Percentiles rank a stretch among this genome's conserved stretches.
Evolutionary conservation across 2,329 filamentous ascomycete genomes (phyloP).

Genomic region (Pseudogymnoascus sp.): DNA sequence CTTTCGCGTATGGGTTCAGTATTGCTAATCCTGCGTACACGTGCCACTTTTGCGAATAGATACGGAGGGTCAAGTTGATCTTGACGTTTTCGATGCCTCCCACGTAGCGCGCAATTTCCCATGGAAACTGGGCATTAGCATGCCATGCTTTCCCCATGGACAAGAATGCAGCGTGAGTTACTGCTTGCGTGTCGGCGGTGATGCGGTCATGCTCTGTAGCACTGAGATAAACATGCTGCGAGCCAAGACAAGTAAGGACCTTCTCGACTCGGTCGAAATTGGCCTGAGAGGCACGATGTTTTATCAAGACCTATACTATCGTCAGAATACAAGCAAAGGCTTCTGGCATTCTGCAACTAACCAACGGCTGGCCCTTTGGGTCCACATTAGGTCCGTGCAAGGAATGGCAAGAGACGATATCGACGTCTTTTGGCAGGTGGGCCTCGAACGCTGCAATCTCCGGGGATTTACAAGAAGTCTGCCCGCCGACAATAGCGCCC

Average conservation of each 20-base stretch:
- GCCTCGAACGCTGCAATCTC: constrained; percentile 91
- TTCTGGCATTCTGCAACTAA: constrained; percentile 30
- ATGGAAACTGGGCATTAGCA: constrained; percentile 89
- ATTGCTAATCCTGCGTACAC: constrained; percentile 97
- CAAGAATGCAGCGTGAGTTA: constrained; percentile 93
- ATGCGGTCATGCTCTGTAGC: constrained; percentile 90
- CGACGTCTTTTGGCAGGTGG: constrained; percentile 77
- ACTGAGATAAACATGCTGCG: constrained; percentile 79
- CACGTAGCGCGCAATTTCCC: constrained; percentile 91
- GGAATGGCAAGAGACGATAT: constrained; percentile 93
- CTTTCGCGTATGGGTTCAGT: constrained; percentile 83
- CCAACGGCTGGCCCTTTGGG: constrained; percentile 79
- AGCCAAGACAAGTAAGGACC: constrained; percentile 74
- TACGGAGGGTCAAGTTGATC: constrained; percentile 94
- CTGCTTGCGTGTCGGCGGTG: constrained; percentile 95
- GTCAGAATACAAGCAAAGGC: background rate
- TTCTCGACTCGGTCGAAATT: constrained; percentile 71
- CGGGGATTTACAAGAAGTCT: constrained; percentile 96
- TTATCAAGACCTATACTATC: constrained; percentile 60
- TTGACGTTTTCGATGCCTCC: constrained; percentile 99
- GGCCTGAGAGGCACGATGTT: constrained; percentile 74
- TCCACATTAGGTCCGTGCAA: constrained; percentile 90
- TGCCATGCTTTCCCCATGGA: constrained; percentile 98
- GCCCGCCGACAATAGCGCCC: constrained; percentile 89
- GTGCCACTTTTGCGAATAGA: constrained; percentile 99